phyloP scores from a whole-genome alignment of 768 basidiomycete species.

The Mycena maculata region DNA sequence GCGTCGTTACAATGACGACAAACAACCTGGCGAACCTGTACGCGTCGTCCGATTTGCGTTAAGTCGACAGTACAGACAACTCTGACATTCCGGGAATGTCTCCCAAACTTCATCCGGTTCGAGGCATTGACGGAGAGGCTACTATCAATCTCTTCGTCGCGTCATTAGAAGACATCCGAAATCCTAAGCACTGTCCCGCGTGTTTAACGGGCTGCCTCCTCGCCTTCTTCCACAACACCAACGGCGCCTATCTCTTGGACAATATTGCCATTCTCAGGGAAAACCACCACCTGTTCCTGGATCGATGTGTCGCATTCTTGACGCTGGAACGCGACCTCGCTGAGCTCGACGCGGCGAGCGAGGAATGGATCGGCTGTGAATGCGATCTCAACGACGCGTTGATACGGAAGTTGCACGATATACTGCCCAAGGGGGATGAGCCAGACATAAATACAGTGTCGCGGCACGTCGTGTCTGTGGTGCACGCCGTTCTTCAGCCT shows the following conservation, averaged over 20 bases:
- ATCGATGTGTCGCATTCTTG: constrained; percentile 11
- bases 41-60: too few species aligned
- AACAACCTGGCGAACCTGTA: too few species aligned
- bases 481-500: constrained; percentile 8
- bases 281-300: background rate
- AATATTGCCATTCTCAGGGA: background rate
- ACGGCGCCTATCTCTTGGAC: background rate
- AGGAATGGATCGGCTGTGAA: background rate
- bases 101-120: background rate
- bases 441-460: background rate
- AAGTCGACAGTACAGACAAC: too few species aligned
- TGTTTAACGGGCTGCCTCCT: constrained; percentile 10
- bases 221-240: constrained; percentile 10
- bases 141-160: constrained; percentile 12
- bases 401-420: constrained; percentile 5
- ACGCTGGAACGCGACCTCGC: constrained; percentile 10
- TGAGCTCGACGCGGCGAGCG: background rate
- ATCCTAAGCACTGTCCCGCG: constrained; percentile 11
- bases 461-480: constrained; percentile 7
- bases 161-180: constrained; percentile 7
- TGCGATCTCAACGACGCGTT: constrained; percentile 5
- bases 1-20: too few species aligned
- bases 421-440: background rate
- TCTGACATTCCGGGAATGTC: too few species aligned
- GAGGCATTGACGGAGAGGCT: background rate